Conservation (phyloP, 2,329 filamentous ascomycete species). For the Cercospora brassicicola region DNA sequence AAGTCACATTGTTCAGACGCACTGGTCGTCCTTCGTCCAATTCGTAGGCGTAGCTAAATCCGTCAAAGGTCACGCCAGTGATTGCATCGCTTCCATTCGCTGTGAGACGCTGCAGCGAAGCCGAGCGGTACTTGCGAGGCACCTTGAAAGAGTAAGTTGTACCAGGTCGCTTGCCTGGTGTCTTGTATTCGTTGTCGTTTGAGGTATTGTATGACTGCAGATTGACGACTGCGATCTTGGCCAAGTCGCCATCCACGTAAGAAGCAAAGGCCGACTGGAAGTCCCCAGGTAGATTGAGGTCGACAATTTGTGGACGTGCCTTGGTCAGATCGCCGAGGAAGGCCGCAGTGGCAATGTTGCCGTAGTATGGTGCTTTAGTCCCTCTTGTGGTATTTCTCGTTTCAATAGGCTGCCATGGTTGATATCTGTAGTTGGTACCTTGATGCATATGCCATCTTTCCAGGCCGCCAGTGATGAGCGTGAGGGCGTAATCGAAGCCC, state of each 20-base stretch:
- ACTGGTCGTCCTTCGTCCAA: conserved; percentile 56
- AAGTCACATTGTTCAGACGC: conserved; percentile 56
- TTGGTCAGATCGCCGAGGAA: conserved; percentile 50
- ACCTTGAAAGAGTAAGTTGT: conserved; percentile 49
- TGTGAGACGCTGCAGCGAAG: conserved; percentile 51
- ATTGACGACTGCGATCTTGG: conserved; percentile 59
- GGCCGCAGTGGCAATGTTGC: conserved; percentile 59
- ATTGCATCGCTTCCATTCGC: conserved; percentile 66
- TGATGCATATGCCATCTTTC: conserved; percentile 63
- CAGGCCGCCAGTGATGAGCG: conserved; percentile 57
- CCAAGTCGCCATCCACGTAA: conserved; percentile 50
- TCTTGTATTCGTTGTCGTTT: conserved; percentile 46
- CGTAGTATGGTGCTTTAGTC: conserved; percentile 66
- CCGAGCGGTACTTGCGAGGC: conserved; percentile 28
- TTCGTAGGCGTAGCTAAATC: conserved; percentile 62
- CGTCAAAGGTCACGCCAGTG: conserved; percentile 62
- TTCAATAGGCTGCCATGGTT: conserved; percentile 59
- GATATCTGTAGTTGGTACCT: conserved; percentile 63
- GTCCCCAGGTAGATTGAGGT: conserved; percentile 46
- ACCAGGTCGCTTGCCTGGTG: conserved; percentile 38
- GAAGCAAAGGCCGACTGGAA: conserved; percentile 58
- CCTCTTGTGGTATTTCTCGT: conserved; percentile 54
- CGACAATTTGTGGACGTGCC: conserved; percentile 46
- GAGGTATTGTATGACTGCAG: conserved; percentile 57
- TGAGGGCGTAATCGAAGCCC: conserved; percentile 63